Evolutionary conservation across 352 stramenopile genomes (phyloP).

Genomic region (Elongisporangium prolatum): DNA sequence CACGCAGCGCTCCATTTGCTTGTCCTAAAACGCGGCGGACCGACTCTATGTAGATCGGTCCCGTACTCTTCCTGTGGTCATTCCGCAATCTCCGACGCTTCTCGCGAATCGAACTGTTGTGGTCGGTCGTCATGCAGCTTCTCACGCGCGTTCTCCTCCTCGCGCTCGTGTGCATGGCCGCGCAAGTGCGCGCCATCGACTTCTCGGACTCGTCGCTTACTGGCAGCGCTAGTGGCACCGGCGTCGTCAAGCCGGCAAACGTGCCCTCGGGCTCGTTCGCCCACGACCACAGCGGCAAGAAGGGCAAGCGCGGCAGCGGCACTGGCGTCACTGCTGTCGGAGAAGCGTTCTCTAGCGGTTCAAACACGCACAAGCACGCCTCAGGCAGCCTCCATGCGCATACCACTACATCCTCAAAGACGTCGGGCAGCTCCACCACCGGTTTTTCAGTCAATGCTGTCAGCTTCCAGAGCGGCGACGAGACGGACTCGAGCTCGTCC

Average conservation of each 20-base stretch:
- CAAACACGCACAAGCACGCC: conserved; percentile 25
- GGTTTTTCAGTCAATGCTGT: conserved; percentile 4
- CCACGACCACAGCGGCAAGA: conserved; percentile 1
- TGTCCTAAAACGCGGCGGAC: conserved; percentile 4
- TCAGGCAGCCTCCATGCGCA: conserved; percentile 16
- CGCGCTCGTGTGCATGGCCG: conserved; percentile 43
- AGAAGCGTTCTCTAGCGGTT: conserved; percentile 3
- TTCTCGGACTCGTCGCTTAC: conserved; percentile 23
- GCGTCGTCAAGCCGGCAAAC: conserved; percentile 17
- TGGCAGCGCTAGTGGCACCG: conserved; percentile 8
- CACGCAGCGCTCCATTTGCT: conserved; percentile 3
- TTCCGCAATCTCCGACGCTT: conserved; percentile 6
- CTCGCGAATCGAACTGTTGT: conserved; percentile 1
- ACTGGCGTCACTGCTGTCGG: conserved; percentile 4
- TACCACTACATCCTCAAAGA: conserved; percentile 7
- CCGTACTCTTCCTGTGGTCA: conserved; percentile 1
- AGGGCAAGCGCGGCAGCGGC: conserved; percentile 2
- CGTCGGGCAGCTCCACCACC: conserved; percentile 2
- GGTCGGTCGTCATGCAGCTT: conserved; percentile 22
- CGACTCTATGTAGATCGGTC: background rate
- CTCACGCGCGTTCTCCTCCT: conserved; percentile 38
- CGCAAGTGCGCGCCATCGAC: conserved; percentile 48
- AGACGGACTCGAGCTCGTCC: background rate
- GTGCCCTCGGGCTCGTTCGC: conserved; percentile 5
- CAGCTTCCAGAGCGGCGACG: conserved; percentile 9